Evolutionary conservation across 495 filamentous ascomycete species (phyloP).

Genomic region (Alectoria sarmentosa): DNA sequence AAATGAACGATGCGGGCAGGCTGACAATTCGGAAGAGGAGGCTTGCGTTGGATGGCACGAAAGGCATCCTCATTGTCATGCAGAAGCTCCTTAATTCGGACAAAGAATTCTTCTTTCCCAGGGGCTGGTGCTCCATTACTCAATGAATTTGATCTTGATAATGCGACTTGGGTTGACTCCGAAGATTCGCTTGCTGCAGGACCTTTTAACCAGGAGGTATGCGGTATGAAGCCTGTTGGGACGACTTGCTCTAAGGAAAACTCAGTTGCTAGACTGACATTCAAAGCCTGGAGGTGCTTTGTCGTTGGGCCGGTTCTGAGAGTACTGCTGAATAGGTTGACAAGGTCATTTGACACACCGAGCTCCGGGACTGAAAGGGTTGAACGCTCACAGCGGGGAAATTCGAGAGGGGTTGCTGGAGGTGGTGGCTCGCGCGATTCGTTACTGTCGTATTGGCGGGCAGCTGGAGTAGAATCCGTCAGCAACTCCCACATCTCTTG

Average conservation of each 20-base stretch:
- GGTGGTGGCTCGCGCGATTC: conserved; percentile 36
- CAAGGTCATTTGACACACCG: conserved; percentile 30
- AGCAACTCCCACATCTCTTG: conserved; percentile 3
- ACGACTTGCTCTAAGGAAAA: conserved; percentile 41
- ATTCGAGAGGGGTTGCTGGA: conserved; percentile 42
- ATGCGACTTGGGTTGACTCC: conserved; percentile 18
- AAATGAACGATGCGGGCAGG: conserved; percentile 47
- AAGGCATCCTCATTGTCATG: conserved; percentile 54
- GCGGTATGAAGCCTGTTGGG: conserved; percentile 38
- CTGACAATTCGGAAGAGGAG: conserved; percentile 32
- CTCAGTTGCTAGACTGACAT: conserved; percentile 41
- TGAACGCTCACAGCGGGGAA: conserved; percentile 39
- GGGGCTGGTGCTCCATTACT: conserved; percentile 46
- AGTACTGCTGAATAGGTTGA: conserved; percentile 40
- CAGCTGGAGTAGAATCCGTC: conserved; percentile 1
- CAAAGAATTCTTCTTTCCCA: conserved; percentile 41
- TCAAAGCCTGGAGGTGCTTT: conserved; percentile 46
- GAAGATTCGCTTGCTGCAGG: conserved; percentile 8
- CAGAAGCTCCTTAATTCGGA: conserved; percentile 42
- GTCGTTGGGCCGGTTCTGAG: conserved; percentile 43
- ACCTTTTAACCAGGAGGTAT: conserved; percentile 38
- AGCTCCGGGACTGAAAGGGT: conserved; percentile 27
- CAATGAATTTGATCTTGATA: conserved; percentile 30
- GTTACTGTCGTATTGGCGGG: not conserved
- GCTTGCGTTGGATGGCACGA: conserved; percentile 40